phyloP scores from a whole-genome alignment of 108 stramenopile genomes.

The Fistulifera pelliculosa region DNA sequence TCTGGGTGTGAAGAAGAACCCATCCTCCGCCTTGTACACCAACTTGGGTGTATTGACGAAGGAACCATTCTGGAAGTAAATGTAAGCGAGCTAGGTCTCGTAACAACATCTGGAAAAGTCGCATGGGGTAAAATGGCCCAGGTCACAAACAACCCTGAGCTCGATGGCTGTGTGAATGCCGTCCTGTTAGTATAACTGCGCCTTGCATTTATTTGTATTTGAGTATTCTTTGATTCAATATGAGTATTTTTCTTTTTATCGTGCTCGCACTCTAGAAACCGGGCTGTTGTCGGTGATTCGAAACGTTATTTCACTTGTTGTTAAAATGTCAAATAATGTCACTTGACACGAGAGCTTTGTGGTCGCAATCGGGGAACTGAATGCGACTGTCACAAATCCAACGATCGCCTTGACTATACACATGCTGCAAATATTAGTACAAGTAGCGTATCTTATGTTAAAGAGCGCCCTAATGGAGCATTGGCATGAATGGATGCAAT shows the following conservation, averaged over 20 bases:
- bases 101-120: slow-evolving; percentile 97
- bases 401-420: too few species aligned
- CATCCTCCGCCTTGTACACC: slow-evolving; percentile 83
- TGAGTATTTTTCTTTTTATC: neutral
- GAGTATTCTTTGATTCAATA: neutral
- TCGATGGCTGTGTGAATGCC: slow-evolving; percentile 36
- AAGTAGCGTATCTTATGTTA: too few species aligned
- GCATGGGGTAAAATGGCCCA: slow-evolving; percentile 99
- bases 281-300: too few species aligned
- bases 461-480: too few species aligned
- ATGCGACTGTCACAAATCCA: too few species aligned
- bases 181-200: slow-evolving; percentile 18
- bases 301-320: too few species aligned
- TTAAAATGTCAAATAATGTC: too few species aligned
- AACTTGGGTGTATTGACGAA: slow-evolving; percentile 98
- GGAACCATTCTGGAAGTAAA: slow-evolving; percentile 99
- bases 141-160: slow-evolving; percentile 90
- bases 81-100: slow-evolving; percentile 94
- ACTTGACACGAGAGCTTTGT: too few species aligned
- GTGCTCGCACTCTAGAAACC: too few species aligned
- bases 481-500: too few species aligned
- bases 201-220: neutral
- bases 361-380: too few species aligned
- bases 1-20: slow-evolving; percentile 99
- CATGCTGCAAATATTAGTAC: too few species aligned